Base-by-base conservation (phyloP, 768 basidiomycete genomes). In the Russula ochroleuca region DNA sequence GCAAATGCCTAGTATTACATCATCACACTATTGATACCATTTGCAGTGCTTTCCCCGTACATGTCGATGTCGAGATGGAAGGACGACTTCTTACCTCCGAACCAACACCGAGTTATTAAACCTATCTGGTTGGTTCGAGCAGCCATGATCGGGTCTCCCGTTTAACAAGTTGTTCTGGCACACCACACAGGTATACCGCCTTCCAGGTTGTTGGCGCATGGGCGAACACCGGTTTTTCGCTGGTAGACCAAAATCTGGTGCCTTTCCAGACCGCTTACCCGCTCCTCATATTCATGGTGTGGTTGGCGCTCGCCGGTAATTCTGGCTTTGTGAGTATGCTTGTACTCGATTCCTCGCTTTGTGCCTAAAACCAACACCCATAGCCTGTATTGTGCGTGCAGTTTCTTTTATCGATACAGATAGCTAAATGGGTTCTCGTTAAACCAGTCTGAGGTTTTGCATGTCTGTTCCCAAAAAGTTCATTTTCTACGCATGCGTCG, bases 241-340 rank as follows among this genome's bases (percentile, higher is more conserved):
- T 82, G 15, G 75, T 75, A 14, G 83, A 85, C 70, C 70, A 73
- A 59, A 81, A 79, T 55, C 79, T 85, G 81, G 58, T 82, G 0
- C 81, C 80, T 0, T 85, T 85, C 69, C 78, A 79, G 53, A 69
- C 54, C 23, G 80, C 80, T 4, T 81, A 81, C 65, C 69, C 76
- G 2, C 74, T 81, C 77, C 74, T 79, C 23, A 61, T 80, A 19
- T 61, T 75, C 58, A 64, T 82, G 59, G 72, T 81, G 5, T 64
- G 80, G 25, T 71, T 79, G 43, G 81, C 83, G 48, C 73, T 84
- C 25, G 82, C 81, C 41, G 83, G 83, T 4, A 83, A 83, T 69
- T 83, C 83, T 19, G 81, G 78, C 3, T 81, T 80, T 67, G 81
- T 82, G 62, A 74, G 81, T 77, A 2, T 1, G 25, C 21, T 41